Base-by-base conservation (phyloP, 139 green algal genomes). In the Zygnema circumcarinatum region DNA sequence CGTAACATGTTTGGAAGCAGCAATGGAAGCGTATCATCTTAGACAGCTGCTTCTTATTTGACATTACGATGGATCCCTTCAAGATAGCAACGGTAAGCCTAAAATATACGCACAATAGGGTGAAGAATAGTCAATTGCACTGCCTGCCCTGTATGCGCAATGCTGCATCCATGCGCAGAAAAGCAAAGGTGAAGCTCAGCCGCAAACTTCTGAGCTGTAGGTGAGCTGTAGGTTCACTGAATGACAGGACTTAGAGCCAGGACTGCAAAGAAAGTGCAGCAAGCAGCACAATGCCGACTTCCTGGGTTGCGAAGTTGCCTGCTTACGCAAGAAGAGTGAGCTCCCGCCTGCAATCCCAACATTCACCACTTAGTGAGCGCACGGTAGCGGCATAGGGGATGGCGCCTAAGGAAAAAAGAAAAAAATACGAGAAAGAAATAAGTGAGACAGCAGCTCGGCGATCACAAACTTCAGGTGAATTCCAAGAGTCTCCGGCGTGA, bases 31-130 rank as follows among this genome's bases (percentile, higher is more conserved):
- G 16, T 22, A n/a, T 39, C 16, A 41, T 41, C 7, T n/a, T n/a
- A 38, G 35, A 78, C 16, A 78, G 16, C 69, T 7, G 69, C 35
- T 41, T 20, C 7, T 7, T 25, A 38, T n/a, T 78, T 39, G 7
- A 78, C 7, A 78, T 78, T 41, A 78, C 7, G 16, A 62, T 7
- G 7, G 16, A 16, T 62, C 16, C 16, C 7, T 62, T 25, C 7
- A 62, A 25, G 7, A 62, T 25, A 78, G 16, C 3, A 41, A 78
- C 7, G 7, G 7, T 16, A 41, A 41, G 16, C 7, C 7, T 39
- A 38, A 11, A 78, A 78, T 22, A 41, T 41, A 78, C 69, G 7
- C 36, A 78, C 69, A 41, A 78, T 78, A 41, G 69, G 69, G 11
- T 52, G 69, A 41, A 78, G 69, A 3, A 78, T 78, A 16, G 11